Evolutionary conservation across 2,329 filamentous ascomycete genomes (phyloP), one percentile per base, ranked within the genome.

Genomic region (Venturia pyrina): DNA sequence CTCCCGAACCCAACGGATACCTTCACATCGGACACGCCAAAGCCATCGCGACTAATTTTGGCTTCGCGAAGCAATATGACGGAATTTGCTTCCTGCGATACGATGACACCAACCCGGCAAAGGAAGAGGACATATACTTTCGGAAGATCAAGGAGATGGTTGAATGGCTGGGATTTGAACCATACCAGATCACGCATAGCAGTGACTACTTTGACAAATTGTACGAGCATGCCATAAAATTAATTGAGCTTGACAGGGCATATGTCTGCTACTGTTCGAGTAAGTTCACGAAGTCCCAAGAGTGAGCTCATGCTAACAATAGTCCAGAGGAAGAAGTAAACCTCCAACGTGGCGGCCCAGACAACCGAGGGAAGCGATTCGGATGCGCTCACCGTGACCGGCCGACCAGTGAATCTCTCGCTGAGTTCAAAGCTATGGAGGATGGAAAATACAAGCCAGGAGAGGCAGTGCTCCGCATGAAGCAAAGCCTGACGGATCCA

Each of bases 41-140:
- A 80, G 93, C 95, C 28, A 97, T 98, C 75, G 89, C 91, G 0
- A 87, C 98, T 76, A 97, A 98, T 78, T 98, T 98, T 78, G 93
- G 93, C 7, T 98, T 97, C 75, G 93, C 95, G 17, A 86, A 85
- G 73, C 87, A 88, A 73, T 90, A 96, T 74, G 89, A 89, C 44
- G 93, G 93, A 67, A 81, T 87, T 68, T 89, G 86, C 76, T 88
- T 89, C 72, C 78, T 92, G 68, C 84, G 93, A 71, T 96, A 90
- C 75, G 95, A 98, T 75, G 95, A 98, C 72, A 98, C 95, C 17
- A 98, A 98, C 75, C 95, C 95, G 1, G 91, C 93, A 69, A 90
- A 90, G 60, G 95, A 98, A 76, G 90, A 97, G 75, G 90, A 96
- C 77, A 83, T 88, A 67, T 98, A 93, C 77, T 96, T 96, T 73